Base-by-base conservation (phyloP, 306 rosid genomes). In the Spatholobus suberectus region DNA sequence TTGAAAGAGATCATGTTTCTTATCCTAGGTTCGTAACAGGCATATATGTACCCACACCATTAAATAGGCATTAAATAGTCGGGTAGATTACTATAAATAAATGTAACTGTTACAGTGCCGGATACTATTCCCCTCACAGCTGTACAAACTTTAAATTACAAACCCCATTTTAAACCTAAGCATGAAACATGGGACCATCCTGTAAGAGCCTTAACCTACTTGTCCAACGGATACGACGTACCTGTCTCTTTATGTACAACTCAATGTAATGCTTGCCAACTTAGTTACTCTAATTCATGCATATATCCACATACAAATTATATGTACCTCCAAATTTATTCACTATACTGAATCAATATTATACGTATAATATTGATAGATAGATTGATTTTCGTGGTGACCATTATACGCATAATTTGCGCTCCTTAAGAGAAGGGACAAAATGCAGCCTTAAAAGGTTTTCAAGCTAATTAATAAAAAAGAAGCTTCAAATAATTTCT, bases 1-100 rank as follows among this genome's bases (percentile, higher is more conserved):
- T 81, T 55, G 46, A 68, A 73, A 82, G 82, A 59, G 55, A 70
- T 75, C 67, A 52, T 82, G 86, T 79, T 68, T 73, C 55, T 63
- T 54, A 83, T 59, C 82, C 72, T 40, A 21, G 57, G 57, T 79
- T 78, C 41, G 38, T 73, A 54, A 78, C 7, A 72, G 24, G 80
- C 34, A 73, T 24, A 73, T 58, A 61, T 8, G 67, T 11, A 46
- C 59, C 82, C 63, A 59, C 66, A 70, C 15, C 61, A 81, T 81
- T 81, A 41, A 76, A 77, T 65, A 49, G 17, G 15, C 74, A 77
- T 58, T 70, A 69, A 29, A 26, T 69, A 35, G 59, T 54, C 10
- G 74, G 80, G 52, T 52, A 32, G 72, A 76, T 75, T 75, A 35
- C 46, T 38, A 76, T 57, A 57, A 83, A 32, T 73, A 74, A 79